Evolutionary conservation across 148 eudicot genomes (phyloP), one percentile per base, ranked within the genome.

Genomic region (Amaranthus cruentus): DNA sequence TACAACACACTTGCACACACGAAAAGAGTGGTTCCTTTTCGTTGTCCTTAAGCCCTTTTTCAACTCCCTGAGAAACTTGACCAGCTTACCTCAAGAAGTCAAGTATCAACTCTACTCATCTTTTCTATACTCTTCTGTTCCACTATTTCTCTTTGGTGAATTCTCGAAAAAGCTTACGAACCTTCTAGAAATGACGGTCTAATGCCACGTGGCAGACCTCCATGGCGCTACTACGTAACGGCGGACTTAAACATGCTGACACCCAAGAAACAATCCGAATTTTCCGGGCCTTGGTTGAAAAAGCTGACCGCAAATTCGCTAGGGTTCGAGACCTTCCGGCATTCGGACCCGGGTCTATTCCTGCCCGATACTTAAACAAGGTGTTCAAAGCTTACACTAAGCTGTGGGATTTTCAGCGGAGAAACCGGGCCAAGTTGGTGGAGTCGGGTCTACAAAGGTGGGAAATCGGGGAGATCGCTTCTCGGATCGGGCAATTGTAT

Each of bases 381-480:
- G 99, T 86, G 5, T 95, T 95, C 86, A 95, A 91, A 56, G 85
- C 97, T 2, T 91, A 95, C 85, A 88, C 82, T 85, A 68, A 74
- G 51, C 78, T 95, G 9, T 95, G 99, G 99, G 87, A 90, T 77
- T 90, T 66, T 73, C 99, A 95, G 88, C 96, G 86, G 55, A 73
- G 83, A 57, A 84, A 95, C 76, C 83, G 99, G 21, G 73, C 80
- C 44, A 79, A 61, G 74, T 79, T 95, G 10, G 83, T 88, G 3
- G 83, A 78, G 28, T 84, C 89, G 46, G 99, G 99, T 0, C 83
- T 95, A 0, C 87, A 86, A 60, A 82, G 99, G 10, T 90, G 89
- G 92, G 96, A 95, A 74, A 95, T 95, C 80, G 99, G 99, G 2
- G 99, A 95, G 82, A 88, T 95, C 83, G 97, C 99, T 1, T 95